phyloP scores from a whole-genome alignment of 2,329 filamentous ascomycete genomes.

The Purpureocillium lavendulum region DNA sequence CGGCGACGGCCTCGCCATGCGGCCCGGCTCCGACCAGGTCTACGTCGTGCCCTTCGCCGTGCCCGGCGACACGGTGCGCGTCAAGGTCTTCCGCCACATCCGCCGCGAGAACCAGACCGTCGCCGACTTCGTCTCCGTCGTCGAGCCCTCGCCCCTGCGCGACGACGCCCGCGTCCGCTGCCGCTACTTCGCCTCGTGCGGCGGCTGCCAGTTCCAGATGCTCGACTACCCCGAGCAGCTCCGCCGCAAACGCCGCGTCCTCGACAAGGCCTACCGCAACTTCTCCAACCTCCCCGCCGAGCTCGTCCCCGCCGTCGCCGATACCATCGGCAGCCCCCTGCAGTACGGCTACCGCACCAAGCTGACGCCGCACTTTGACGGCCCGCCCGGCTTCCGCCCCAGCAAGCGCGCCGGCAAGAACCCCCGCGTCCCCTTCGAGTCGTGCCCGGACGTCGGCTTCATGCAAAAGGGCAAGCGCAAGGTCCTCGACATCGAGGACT shows the following conservation, averaged over 20 bases:
- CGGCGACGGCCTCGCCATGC: constrained; percentile 77
- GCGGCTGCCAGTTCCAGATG: constrained; percentile 97
- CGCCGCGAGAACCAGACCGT: constrained; percentile 58
- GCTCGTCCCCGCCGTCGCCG: constrained; percentile 64
- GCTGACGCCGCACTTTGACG: constrained; percentile 92
- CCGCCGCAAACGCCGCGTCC: constrained; percentile 71
- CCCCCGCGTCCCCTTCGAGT: constrained; percentile 39
- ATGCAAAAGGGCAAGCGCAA: constrained; percentile 73
- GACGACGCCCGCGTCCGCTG: constrained; percentile 72
- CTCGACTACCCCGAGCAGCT: constrained; percentile 83
- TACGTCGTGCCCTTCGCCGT: constrained; percentile 85
- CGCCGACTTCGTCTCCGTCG: constrained; percentile 74
- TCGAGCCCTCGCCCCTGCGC: constrained; percentile 64
- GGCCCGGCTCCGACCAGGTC: constrained; percentile 54
- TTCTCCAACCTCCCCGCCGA: constrained; percentile 77
- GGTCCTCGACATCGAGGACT: constrained; percentile 94
- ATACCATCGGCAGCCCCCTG: constrained; percentile 84
- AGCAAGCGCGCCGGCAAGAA: constrained; percentile 44
- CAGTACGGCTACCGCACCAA: constrained; percentile 95
- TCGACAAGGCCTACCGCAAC: constrained; percentile 86
- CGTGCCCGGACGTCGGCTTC: constrained; percentile 78
- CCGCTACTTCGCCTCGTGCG: constrained; percentile 79
- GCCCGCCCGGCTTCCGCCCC: constrained; percentile 48
- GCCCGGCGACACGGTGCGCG: constrained; percentile 72
- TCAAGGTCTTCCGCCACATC: constrained; percentile 71